Percentiles rank a stretch among this genome's conserved stretches.
These are phyloP conservation scores for Musa troglodytarum DNA, from an alignment of 176 grass and related monocot species.

Conservation along the genomic window DNA sequence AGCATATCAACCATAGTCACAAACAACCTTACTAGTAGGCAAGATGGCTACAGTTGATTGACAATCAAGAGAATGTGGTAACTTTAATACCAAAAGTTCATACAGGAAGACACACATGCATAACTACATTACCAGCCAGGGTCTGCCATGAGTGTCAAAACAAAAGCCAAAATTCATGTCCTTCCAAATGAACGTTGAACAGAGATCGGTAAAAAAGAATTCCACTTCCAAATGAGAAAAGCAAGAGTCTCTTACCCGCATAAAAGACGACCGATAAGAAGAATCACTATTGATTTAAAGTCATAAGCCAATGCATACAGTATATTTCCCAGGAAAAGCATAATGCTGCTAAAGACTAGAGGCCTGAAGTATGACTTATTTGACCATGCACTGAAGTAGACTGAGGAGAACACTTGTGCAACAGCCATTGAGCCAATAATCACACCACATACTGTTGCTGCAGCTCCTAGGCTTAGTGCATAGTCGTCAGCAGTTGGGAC, in stretches of 20 bases:
- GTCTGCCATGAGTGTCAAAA: no score
- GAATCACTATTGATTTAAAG: conserved; percentile 54
- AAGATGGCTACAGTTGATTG: no score
- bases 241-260: conserved; percentile 50
- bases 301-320: conserved; percentile 87
- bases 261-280: conserved; percentile 64
- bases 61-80: no score
- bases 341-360: conserved; percentile 84
- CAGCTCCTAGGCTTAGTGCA: conserved; percentile 82
- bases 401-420: conserved; percentile 96
- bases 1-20: no score
- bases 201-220: no score
- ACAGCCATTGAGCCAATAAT: conserved; percentile 96
- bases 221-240: not conserved
- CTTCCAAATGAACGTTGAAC: no score
- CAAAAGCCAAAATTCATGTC: no score
- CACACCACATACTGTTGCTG: conserved; percentile 87
- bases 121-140: no score
- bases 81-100: no score
- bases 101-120: no score
- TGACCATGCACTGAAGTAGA: conserved; percentile 96
- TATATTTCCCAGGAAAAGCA: conserved; percentile 66
- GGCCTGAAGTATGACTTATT: conserved; percentile 89
- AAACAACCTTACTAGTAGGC: no score
- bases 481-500: conserved; percentile 93